A percentile compares a stretch with the other conserved stretches of the same genome.
These are phyloP conservation scores for Suhomyces terraborum DNA, from an alignment of 1,139 yeast genomes.

Conservation along the genomic window DNA sequence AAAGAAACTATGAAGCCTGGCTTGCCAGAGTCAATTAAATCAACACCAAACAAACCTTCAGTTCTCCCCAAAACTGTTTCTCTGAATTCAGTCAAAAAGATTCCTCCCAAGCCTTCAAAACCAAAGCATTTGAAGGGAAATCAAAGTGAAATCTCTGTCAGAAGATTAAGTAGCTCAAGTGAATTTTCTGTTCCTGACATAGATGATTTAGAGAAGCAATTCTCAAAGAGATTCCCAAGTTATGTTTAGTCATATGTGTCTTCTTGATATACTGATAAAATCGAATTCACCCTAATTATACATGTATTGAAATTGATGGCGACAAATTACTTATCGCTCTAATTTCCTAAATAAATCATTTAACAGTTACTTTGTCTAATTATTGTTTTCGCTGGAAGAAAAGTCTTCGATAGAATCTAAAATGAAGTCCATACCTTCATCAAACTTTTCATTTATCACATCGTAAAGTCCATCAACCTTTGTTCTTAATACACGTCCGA, in stretches of 20 bases:
- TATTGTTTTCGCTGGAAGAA: conserved; percentile 19
- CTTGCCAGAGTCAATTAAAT: not conserved
- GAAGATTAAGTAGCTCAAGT: conserved; percentile 42
- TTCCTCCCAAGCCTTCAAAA: conserved; percentile 65
- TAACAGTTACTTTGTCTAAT: not conserved
- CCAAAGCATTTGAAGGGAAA: conserved; percentile 53
- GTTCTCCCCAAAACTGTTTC: conserved; percentile 6
- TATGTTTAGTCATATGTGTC: conserved; percentile 36
- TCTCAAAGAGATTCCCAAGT: conserved; percentile 57
- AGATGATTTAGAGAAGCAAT: conserved; percentile 57
- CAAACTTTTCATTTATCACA: conserved; percentile 77
- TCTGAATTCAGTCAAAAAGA: conserved; percentile 31
- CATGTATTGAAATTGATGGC: conserved; percentile 6
- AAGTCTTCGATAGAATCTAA: conserved; percentile 70
- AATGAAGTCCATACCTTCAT: conserved; percentile 82
- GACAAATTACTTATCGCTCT: not conserved
- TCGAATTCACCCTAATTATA: conserved; percentile 5
- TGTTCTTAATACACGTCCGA: conserved; percentile 82
- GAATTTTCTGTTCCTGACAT: conserved; percentile 53
- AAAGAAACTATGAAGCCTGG: not conserved
- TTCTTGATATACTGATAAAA: not conserved
- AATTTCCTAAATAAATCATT: not conserved
- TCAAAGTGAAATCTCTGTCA: conserved; percentile 14
- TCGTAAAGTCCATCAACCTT: conserved; percentile 74
- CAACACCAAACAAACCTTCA: not conserved